Evolutionary conservation across 2,329 filamentous ascomycete genomes (phyloP), one percentile per base, ranked within the genome.

Genomic region (Pseudonectria buxi): DNA sequence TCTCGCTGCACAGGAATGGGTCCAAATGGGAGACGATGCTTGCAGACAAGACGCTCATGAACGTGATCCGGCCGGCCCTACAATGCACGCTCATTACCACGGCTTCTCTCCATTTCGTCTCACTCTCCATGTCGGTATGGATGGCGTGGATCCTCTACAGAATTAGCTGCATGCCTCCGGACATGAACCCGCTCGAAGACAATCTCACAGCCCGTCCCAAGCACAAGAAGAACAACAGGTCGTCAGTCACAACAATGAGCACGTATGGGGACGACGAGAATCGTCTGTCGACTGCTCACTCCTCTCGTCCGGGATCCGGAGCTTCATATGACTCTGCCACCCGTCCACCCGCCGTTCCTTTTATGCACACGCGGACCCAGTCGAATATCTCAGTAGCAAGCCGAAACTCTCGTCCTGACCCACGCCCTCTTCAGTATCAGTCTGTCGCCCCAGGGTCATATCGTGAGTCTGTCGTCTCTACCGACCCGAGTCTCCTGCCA

Each of bases 141-240:
- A 69, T 96, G 16, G 78, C 79, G 12, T 57, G 85, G 34, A 76
- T 83, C 48, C 96, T 95, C 75, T 77, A 81, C 27, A 83, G 84
- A 54, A 95, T 96, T 51, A 71, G 80, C 5, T 69, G 72, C 14
- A 73, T 95, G 57, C 90, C 90, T 6, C 89, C 90, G 0, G 90
- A 96, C 54, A 87, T 95, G 84, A 96, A 96, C 57, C 90, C 90
- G 2, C 71, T 96, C 11, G 89, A 95, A 57, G 78, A 85, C 46
- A 81, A 90, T 51, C 66, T 94, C 39, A 95, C 88, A 2, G 80
- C 86, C 10, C 76, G 81, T 15, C 66, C 62, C 38, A 53, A 51
- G 32, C 87, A 94, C 63, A 89, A 88, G 68, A 78, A 83, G 54
- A 89, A 85, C 58, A 89, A 85, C 58, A 77, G 75, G 58, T 74